Evolutionary conservation across 345 rosid species (phyloP).

Genomic region (Bruguiera sexangula): DNA sequence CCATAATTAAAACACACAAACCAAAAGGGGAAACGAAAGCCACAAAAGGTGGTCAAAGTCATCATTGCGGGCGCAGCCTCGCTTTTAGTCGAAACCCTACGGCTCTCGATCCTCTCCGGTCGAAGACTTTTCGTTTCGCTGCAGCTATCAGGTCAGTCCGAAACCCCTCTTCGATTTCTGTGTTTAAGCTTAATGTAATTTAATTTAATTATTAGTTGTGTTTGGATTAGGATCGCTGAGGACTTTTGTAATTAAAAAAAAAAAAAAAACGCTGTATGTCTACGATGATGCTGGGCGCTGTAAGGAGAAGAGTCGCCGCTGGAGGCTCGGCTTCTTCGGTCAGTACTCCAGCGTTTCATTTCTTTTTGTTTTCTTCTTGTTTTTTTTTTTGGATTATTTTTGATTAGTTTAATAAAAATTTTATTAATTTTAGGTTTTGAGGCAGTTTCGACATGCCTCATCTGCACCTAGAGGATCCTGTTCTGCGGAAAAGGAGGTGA

Average conservation of each 20-base stretch:
- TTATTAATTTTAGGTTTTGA: not conserved
- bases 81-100: too few species aligned
- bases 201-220: too few species aligned
- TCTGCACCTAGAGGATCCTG: not conserved
- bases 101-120: too few species aligned
- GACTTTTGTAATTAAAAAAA: not conserved
- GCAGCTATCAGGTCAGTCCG: too few species aligned
- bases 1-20: too few species aligned
- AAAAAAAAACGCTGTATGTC: not conserved
- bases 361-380: not conserved
- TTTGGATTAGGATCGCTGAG: not conserved
- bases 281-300: slow-evolving; percentile 44
- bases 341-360: slow-evolving; percentile 1
- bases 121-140: too few species aligned
- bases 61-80: too few species aligned
- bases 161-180: not conserved
- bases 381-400: not conserved
- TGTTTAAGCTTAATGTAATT: too few species aligned
- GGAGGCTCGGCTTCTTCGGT: slow-evolving; percentile 49
- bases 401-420: not conserved
- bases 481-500: not conserved
- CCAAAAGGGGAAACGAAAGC: too few species aligned
- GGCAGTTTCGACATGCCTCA: not conserved
- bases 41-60: too few species aligned
- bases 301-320: slow-evolving; percentile 35